Conservation (phyloP, 2,329 filamentous ascomycete species). For the Xylaria arbuscula region DNA sequence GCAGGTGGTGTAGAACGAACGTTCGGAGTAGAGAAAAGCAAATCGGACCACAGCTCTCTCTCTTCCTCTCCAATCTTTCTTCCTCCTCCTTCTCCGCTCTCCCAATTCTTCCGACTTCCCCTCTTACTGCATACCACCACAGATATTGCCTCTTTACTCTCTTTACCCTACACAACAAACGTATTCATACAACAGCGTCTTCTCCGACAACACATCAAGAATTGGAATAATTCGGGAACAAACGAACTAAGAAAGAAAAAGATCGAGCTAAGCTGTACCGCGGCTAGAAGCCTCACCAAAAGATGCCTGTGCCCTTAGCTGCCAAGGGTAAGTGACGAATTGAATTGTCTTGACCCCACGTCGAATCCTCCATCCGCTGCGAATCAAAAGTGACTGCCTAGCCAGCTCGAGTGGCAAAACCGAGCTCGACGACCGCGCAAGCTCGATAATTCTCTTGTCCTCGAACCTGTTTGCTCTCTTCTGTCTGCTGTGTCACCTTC, state of each 20-base stretch:
- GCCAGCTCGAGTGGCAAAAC: slow-evolving; percentile 43
- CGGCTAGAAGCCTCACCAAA: slow-evolving; percentile 32
- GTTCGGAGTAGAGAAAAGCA: background rate
- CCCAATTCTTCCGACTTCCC: slow-evolving; percentile 9
- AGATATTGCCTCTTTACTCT: background rate
- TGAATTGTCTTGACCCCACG: slow-evolving; percentile 42
- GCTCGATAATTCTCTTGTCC: slow-evolving; percentile 22
- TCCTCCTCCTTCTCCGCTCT: slow-evolving; percentile 1
- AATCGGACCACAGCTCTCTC: slow-evolving; percentile 8
- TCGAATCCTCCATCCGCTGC: slow-evolving; percentile 30
- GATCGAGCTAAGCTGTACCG: slow-evolving; percentile 11
- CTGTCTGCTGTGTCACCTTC: slow-evolving; percentile 17
- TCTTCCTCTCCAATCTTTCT: slow-evolving; percentile 21
- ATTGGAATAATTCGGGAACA: background rate
- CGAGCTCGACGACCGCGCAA: slow-evolving; percentile 41
- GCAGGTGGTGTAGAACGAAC: background rate
- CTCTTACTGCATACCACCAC: background rate
- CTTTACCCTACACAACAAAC: background rate
- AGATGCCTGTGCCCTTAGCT: slow-evolving; percentile 53
- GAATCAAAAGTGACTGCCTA: slow-evolving; percentile 45
- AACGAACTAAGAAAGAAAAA: background rate
- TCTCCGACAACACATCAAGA: slow-evolving; percentile 3
- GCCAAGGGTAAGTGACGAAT: slow-evolving; percentile 53
- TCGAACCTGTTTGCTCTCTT: slow-evolving; percentile 8
- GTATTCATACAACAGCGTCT: background rate